phyloP scores from a whole-genome alignment of 768 basidiomycete genomes.

The Leccinum uliginosum region DNA sequence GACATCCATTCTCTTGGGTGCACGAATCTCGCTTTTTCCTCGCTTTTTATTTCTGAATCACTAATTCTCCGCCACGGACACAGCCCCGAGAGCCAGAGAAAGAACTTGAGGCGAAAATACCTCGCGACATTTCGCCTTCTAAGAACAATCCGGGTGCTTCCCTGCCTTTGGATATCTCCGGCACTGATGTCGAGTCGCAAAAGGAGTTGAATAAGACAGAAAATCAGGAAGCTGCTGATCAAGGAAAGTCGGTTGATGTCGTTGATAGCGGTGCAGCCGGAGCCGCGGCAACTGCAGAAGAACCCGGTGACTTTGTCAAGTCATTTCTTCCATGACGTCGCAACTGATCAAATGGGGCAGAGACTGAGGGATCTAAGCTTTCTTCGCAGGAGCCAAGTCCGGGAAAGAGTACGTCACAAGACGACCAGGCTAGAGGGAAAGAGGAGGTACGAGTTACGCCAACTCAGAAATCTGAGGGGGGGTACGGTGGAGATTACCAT shows the following conservation, averaged over 20 bases:
- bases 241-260: background rate
- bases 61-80: slow-evolving; percentile 7
- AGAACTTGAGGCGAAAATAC: background rate
- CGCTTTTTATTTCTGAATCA: background rate
- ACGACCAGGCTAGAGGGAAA: background rate
- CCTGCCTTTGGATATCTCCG: background rate
- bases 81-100: slow-evolving; percentile 3
- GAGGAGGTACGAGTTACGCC: background rate
- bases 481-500: slow-evolving; percentile 22
- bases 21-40: background rate
- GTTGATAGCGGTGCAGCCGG: background rate
- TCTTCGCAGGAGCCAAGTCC: background rate
- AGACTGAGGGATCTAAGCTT: background rate
- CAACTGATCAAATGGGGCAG: background rate
- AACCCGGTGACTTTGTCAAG: slow-evolving; percentile 5
- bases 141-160: background rate
- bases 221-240: background rate
- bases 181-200: background rate
- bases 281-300: background rate
- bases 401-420: background rate
- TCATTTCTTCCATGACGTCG: background rate
- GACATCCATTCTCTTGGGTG: background rate
- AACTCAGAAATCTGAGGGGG: background rate
- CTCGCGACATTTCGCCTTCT: background rate
- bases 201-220: background rate